These are phyloP conservation scores for Dendrobium officinale DNA, from an alignment of 106 monocot genomes.

Conservation along the genomic window DNA sequence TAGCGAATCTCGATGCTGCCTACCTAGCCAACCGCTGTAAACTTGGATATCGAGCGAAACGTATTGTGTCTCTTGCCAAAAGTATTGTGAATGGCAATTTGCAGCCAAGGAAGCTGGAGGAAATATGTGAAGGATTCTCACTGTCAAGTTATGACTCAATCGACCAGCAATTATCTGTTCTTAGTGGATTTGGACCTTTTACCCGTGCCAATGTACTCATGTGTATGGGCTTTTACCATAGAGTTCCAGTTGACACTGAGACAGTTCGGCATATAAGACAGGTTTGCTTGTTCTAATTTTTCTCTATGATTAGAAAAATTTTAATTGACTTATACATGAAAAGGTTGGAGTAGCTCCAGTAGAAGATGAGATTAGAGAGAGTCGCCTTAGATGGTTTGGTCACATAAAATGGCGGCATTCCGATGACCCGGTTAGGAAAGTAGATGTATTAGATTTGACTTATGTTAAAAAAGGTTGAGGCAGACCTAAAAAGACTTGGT, in stretches of 20 bases:
- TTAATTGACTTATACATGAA: too few relatives aligned
- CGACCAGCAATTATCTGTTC: slow-evolving; percentile 29
- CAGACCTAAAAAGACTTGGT: too few relatives aligned
- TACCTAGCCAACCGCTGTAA: slow-evolving; percentile 44
- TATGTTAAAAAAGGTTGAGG: too few relatives aligned
- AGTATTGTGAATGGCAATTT: slow-evolving; percentile 35
- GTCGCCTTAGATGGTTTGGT: too few relatives aligned
- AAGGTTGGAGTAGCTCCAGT: too few relatives aligned
- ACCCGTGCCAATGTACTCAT: slow-evolving; percentile 81
- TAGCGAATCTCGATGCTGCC: slow-evolving; percentile 38
- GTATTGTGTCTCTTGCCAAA: slow-evolving; percentile 57
- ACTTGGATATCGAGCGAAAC: slow-evolving; percentile 65
- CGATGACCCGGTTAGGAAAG: too few relatives aligned
- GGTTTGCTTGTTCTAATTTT: slow-evolving; percentile 15
- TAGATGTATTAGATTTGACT: too few relatives aligned
- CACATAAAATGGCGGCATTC: too few relatives aligned
- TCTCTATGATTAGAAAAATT: too few relatives aligned
- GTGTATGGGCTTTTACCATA: slow-evolving; percentile 85
- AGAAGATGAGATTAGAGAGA: too few relatives aligned
- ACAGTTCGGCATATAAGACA: slow-evolving; percentile 66
- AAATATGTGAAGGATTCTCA: slow-evolving; percentile 21
- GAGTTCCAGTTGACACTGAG: slow-evolving; percentile 64
- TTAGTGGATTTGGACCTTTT: slow-evolving; percentile 73
- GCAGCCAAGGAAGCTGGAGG: slow-evolving; percentile 40
- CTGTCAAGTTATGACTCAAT: slow-evolving; percentile 34